Percentiles rank a stretch among this genome's conserved stretches.
phyloP scores from a whole-genome alignment of 768 basidiomycete species.

The Mycena venus region DNA sequence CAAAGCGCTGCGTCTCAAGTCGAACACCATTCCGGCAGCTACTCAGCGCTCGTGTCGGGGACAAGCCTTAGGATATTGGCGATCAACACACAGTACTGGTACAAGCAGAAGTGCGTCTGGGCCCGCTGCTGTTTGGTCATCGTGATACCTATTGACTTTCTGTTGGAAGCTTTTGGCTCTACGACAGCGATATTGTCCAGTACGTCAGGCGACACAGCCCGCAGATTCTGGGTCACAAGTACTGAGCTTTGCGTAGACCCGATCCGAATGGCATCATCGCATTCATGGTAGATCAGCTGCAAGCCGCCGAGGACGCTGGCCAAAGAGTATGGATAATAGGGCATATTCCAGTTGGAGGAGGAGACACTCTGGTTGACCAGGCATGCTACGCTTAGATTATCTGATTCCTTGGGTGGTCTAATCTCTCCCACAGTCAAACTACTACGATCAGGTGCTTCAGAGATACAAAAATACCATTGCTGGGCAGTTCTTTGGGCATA shows the following conservation, averaged over 20 bases:
- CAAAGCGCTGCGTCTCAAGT: constrained; percentile 42
- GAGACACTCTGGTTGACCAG: constrained; percentile 41
- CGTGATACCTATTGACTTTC: neutral
- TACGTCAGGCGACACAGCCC: constrained; percentile 26
- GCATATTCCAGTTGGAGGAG: constrained; percentile 50
- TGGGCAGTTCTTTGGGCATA: constrained; percentile 59
- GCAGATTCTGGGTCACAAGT: neutral
- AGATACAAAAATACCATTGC: constrained; percentile 57
- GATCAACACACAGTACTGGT: constrained; percentile 56
- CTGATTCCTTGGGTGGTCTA: too few relatives aligned
- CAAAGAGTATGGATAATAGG: constrained; percentile 56
- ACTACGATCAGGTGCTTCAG: constrained; percentile 57
- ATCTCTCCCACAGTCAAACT: constrained; percentile 51
- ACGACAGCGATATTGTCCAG: constrained; percentile 52
- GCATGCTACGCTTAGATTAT: neutral
- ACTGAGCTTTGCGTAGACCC: constrained; percentile 31
- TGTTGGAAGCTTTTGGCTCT: constrained; percentile 57
- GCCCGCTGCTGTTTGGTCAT: too few relatives aligned
- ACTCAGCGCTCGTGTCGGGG: constrained; percentile 46
- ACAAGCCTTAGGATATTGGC: constrained; percentile 53
- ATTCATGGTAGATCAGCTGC: constrained; percentile 53
- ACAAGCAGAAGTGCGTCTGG: constrained; percentile 48
- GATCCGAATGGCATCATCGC: constrained; percentile 59
- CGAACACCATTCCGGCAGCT: constrained; percentile 49
- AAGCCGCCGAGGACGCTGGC: constrained; percentile 53